phyloP scores from a whole-genome alignment of 2,329 filamentous ascomycete genomes.

The Alternaria triticimaculans region DNA sequence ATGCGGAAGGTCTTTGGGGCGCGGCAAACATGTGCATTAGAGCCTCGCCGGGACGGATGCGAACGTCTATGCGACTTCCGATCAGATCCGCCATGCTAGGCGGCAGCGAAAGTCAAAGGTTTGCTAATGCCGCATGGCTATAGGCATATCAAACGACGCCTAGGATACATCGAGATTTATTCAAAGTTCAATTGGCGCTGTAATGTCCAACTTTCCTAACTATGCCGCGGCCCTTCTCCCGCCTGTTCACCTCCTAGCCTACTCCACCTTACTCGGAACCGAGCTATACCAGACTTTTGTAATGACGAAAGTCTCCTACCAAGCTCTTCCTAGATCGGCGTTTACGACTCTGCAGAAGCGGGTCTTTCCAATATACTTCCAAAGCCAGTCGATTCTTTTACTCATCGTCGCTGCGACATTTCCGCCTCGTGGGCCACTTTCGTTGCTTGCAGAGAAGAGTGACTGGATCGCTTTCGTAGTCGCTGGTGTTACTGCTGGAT shows the following conservation, averaged over 20 bases:
- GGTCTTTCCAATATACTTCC: constrained; percentile 52
- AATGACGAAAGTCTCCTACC: constrained; percentile 50
- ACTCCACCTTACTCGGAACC: constrained; percentile 50
- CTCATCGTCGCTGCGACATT: constrained; percentile 44
- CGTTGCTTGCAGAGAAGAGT: constrained; percentile 27
- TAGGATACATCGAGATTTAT: background rate
- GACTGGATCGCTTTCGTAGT: constrained; percentile 39
- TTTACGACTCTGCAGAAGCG: constrained; percentile 51
- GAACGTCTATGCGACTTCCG: background rate
- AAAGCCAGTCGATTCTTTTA: constrained; percentile 45
- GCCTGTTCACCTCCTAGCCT: constrained; percentile 49
- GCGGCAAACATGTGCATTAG: background rate
- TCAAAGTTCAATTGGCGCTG: background rate
- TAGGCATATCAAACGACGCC: no score
- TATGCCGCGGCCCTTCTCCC: constrained; percentile 13
- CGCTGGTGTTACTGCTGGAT: constrained; percentile 35
- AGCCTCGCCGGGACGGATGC: background rate
- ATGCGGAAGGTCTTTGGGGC: background rate
- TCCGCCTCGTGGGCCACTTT: constrained; percentile 42
- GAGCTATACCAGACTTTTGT: constrained; percentile 52
- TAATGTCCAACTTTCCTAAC: background rate
- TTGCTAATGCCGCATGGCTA: background rate
- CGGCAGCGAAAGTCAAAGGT: constrained; percentile 7
- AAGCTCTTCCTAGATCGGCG: constrained; percentile 43
- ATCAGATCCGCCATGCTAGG: background rate